Conservation (phyloP, 1,284 basidiomycete species). For the Gymnopus androsaceus region DNA sequence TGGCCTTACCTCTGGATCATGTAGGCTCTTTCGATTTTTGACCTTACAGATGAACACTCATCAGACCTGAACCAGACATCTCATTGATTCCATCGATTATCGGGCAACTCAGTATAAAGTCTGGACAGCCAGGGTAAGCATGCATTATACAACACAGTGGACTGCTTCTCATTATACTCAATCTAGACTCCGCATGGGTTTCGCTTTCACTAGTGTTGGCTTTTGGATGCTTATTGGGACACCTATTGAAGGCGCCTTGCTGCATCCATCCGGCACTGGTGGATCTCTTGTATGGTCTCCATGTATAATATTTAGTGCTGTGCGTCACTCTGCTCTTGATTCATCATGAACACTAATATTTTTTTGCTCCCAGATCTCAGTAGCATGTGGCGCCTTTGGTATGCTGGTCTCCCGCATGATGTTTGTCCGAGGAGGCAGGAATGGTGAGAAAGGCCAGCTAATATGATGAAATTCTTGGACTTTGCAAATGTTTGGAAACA, state of each 20-base stretch:
- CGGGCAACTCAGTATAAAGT: constrained; percentile 41
- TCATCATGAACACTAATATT: neutral
- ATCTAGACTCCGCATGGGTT: constrained; percentile 50
- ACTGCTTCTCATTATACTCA: neutral
- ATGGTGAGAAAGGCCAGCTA: constrained; percentile 18
- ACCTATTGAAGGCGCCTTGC: constrained; percentile 46
- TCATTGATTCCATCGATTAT: constrained; percentile 52
- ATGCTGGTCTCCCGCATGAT: constrained; percentile 31
- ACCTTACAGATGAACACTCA: too few relatives aligned
- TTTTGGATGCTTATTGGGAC: constrained; percentile 49
- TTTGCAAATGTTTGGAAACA: neutral
- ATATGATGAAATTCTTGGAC: constrained; percentile 12
- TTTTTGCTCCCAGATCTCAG: constrained; percentile 24
- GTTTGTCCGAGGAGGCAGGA: constrained; percentile 25
- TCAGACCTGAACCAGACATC: too few relatives aligned
- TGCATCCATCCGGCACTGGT: constrained; percentile 24
- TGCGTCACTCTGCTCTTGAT: constrained; percentile 26
- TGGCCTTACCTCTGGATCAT: constrained; percentile 52
- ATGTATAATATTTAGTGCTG: constrained; percentile 43
- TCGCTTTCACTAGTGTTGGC: constrained; percentile 52
- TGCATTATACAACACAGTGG: neutral
- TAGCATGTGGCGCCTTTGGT: constrained; percentile 27
- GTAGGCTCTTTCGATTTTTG: constrained; percentile 31
- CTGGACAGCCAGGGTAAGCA: constrained; percentile 48
- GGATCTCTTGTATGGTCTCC: constrained; percentile 33